A percentile compares a stretch with the other conserved stretches of the same genome.
These are phyloP conservation scores for Leishmania guyanensis DNA, from an alignment of 208 protist genomes.

Conservation along the genomic window DNA sequence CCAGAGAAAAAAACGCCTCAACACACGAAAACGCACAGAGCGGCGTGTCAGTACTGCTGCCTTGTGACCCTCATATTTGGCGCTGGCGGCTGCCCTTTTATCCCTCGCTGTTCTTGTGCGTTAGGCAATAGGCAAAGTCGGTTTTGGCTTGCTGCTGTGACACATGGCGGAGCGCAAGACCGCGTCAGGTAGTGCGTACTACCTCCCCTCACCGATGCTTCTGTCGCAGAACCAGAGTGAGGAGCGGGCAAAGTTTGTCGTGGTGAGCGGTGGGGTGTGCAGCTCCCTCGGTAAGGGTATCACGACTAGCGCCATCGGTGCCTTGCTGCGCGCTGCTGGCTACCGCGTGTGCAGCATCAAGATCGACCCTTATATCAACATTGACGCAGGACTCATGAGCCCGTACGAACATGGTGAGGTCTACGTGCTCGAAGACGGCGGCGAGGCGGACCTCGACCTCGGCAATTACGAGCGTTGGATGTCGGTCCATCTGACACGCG, in stretches of 20 bases:
- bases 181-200: slow-evolving; percentile 67
- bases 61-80: too few species aligned
- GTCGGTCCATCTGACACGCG: slow-evolving; percentile 91
- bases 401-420: slow-evolving; percentile 98
- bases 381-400: slow-evolving; percentile 94
- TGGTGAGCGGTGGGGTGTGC: slow-evolving; percentile 99
- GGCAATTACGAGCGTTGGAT: slow-evolving; percentile 99
- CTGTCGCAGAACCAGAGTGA: slow-evolving; percentile 42
- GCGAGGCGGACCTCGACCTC: slow-evolving; percentile 97
- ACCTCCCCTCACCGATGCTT: slow-evolving; percentile 79
- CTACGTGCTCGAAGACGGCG: slow-evolving; percentile 99
- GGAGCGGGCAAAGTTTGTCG: slow-evolving; percentile 91
- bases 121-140: not conserved
- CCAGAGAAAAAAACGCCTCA: too few species aligned
- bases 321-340: slow-evolving; percentile 85
- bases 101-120: not conserved
- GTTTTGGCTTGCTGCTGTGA: not conserved
- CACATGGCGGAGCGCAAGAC: slow-evolving; percentile 52
- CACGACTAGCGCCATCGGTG: slow-evolving; percentile 83
- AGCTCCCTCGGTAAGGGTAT: slow-evolving; percentile 98
- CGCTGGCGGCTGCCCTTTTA: not conserved
- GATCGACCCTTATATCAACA: slow-evolving; percentile 99
- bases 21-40: not conserved
- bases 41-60: not conserved
- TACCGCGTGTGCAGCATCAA: slow-evolving; percentile 97